A percentile compares a stretch with the other conserved stretches of the same genome.
phyloP scores from a whole-genome alignment of 345 rosid species.

The Citrus hindsii region DNA sequence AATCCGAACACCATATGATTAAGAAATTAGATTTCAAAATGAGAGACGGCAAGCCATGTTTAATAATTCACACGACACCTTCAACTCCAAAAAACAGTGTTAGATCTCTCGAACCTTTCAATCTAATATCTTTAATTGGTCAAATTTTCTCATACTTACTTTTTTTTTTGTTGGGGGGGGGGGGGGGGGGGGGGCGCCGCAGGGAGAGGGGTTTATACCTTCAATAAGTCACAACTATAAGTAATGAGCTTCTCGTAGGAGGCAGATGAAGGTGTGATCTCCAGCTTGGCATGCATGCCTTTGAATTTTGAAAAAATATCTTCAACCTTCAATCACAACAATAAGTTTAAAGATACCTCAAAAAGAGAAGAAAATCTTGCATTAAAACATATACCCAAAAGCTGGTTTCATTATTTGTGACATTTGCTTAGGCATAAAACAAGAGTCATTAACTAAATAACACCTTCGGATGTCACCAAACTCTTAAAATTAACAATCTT shows the following conservation, averaged over 20 bases:
- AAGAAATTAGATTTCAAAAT: neutral
- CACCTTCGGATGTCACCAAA: neutral
- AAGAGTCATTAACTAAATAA: neutral
- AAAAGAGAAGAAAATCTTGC: neutral
- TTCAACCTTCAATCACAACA: conserved; percentile 48
- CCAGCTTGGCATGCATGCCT: conserved; percentile 52
- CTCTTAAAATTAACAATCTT: neutral
- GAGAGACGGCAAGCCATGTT: neutral
- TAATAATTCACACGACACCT: neutral
- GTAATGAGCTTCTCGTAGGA: conserved; percentile 60
- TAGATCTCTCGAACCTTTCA: neutral
- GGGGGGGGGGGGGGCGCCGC: too few relatives aligned
- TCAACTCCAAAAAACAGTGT: neutral
- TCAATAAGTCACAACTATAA: conserved; percentile 43
- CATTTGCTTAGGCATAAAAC: neutral
- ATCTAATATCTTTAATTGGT: neutral
- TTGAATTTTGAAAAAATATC: conserved; percentile 55
- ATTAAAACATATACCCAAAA: neutral
- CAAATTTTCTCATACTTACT: neutral
- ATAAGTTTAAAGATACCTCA: conserved; percentile 3
- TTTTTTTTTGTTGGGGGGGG: too few relatives aligned
- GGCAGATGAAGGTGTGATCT: conserved; percentile 50
- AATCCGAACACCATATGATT: neutral
- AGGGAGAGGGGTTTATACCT: conserved; percentile 43
- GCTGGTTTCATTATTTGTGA: neutral